These are phyloP conservation scores for Bullera alba DNA, from an alignment of 768 basidiomycete species.

Conservation along the genomic window DNA sequence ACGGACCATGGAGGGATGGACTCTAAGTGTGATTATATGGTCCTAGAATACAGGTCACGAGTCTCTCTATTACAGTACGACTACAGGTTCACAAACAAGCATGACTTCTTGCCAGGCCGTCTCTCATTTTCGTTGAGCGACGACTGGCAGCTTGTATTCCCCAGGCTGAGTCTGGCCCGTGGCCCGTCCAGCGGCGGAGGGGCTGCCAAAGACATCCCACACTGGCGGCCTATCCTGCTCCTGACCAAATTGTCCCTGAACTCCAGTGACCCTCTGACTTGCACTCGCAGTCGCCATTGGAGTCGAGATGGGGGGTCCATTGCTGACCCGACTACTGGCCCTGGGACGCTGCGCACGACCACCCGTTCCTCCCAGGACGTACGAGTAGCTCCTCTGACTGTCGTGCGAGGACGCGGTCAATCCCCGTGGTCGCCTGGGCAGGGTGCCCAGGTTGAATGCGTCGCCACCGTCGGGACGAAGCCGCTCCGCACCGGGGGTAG, in stretches of 20 bases:
- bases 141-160: too few species aligned
- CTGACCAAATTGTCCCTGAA: not conserved
- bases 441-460: not conserved
- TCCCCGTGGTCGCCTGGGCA: conserved; percentile 1
- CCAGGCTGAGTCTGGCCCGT: too few species aligned
- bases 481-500: not conserved
- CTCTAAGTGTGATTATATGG: too few species aligned
- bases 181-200: too few species aligned
- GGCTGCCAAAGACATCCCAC: conserved; percentile 34
- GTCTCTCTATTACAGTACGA: too few species aligned
- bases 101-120: too few species aligned
- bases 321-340: conserved; percentile 3
- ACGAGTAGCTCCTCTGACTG: conserved; percentile 11
- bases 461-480: not conserved
- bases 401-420: conserved; percentile 1
- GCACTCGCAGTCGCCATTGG: not conserved
- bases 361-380: conserved; percentile 45
- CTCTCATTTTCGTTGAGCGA: too few species aligned
- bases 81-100: too few species aligned
- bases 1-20: too few species aligned
- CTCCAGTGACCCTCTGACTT: not conserved
- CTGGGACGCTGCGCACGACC: conserved; percentile 39
- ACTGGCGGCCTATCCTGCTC: conserved; percentile 1
- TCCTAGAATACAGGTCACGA: too few species aligned
- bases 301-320: not conserved